These are phyloP conservation scores for Begonia loranthoides DNA, from an alignment of 306 rosid species.

Conservation along the genomic window DNA sequence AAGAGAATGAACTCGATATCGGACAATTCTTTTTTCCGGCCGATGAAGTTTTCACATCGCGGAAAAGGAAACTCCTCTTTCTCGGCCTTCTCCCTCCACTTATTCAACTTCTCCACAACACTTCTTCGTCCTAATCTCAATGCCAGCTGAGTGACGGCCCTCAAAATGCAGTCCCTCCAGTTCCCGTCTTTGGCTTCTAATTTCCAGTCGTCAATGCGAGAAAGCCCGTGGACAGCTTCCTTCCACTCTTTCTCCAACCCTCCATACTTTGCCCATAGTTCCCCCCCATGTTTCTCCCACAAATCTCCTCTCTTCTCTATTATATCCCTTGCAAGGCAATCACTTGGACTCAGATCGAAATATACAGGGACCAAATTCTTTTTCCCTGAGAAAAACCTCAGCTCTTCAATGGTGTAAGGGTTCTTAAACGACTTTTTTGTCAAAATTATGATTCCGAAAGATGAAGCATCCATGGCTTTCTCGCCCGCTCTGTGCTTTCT, in stretches of 20 bases:
- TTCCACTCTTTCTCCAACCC: slow-evolving; percentile 80
- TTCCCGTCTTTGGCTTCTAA: slow-evolving; percentile 77
- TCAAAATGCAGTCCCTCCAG: slow-evolving; percentile 80
- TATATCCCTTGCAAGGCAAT: slow-evolving; percentile 78
- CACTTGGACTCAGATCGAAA: slow-evolving; percentile 64
- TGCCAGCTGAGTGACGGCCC: slow-evolving; percentile 49
- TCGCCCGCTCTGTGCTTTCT: slow-evolving; percentile 49
- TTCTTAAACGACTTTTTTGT: slow-evolving; percentile 80
- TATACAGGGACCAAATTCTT: slow-evolving; percentile 78
- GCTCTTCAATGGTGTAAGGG: slow-evolving; percentile 69
- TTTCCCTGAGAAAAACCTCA: slow-evolving; percentile 52
- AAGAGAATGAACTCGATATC: slow-evolving; percentile 75
- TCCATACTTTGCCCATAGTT: slow-evolving; percentile 64
- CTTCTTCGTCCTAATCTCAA: slow-evolving; percentile 70
- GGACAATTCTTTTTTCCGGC: slow-evolving; percentile 70
- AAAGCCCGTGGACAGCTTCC: slow-evolving; percentile 60
- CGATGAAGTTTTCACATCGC: slow-evolving; percentile 57
- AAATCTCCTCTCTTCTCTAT: slow-evolving; percentile 84
- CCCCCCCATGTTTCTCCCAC: slow-evolving; percentile 83
- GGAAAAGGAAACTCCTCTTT: slow-evolving; percentile 70
- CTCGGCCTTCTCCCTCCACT: slow-evolving; percentile 70
- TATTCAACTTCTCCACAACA: slow-evolving; percentile 51
- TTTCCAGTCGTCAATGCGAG: slow-evolving; percentile 76
- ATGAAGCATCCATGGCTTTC: slow-evolving; percentile 82
- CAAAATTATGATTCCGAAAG: slow-evolving; percentile 60